phyloP scores from a whole-genome alignment of 257 asterid genomes.

The Schizonepeta tenuifolia region DNA sequence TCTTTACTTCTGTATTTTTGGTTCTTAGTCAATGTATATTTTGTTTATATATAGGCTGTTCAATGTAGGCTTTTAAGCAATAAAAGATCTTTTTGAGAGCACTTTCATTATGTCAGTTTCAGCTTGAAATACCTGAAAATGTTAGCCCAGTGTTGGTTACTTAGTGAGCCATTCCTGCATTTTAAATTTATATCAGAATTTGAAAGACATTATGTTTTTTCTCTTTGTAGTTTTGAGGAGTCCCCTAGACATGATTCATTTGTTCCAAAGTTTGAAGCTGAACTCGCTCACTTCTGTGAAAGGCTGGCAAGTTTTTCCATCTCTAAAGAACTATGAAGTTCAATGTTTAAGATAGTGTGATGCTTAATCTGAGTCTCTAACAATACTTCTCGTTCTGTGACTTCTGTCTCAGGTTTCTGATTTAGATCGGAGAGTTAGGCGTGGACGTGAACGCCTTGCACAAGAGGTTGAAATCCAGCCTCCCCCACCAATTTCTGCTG shows the following conservation, averaged over 20 bases:
- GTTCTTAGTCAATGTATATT: background rate
- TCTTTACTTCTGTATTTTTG: background rate
- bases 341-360: conserved; percentile 7
- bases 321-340: conserved; percentile 22
- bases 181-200: conserved; percentile 20
- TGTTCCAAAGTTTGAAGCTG: conserved; percentile 92
- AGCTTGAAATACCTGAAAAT: background rate
- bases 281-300: conserved; percentile 93
- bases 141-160: background rate
- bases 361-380: conserved; percentile 6
- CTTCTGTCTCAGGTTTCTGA: conserved; percentile 72
- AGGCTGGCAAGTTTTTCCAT: conserved; percentile 67
- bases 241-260: conserved; percentile 86
- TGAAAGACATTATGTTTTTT: conserved; percentile 33
- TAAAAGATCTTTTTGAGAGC: background rate
- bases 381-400: conserved; percentile 15
- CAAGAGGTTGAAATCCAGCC: conserved; percentile 90
- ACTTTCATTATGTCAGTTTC: background rate
- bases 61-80: conserved; percentile 5
- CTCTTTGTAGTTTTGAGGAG: conserved; percentile 74
- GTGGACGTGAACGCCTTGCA: conserved; percentile 96
- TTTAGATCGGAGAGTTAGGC: conserved; percentile 91
- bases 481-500: conserved; percentile 94
- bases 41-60: background rate
- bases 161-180: conserved; percentile 4